Evolutionary conservation across 2,329 filamentous ascomycete species (phyloP), one percentile per base, ranked within the genome.

Genomic region (Cladosporium austrohemisphaericum): DNA sequence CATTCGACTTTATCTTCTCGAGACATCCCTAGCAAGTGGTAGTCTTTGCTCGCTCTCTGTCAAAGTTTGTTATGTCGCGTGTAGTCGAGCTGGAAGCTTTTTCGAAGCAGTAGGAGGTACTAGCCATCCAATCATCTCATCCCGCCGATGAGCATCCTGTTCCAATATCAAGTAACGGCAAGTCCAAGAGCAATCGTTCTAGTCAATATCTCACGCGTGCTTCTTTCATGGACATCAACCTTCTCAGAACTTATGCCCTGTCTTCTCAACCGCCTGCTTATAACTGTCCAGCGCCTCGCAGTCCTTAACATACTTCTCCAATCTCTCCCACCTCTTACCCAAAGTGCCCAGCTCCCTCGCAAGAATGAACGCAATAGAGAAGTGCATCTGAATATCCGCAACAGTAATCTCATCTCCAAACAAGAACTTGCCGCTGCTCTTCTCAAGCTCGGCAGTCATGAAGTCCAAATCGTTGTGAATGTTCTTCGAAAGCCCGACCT

Each of bases 311-410:
- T 69, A 73, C 59, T 60, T 58, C 37, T 65, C 59, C 18, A 67
- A 51, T 40, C 52, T 62, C 38, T 56, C 54, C 62, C 63, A 69
- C 47, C 60, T 61, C 52, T 60, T 67, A 0, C 65, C 67, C 31
- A 62, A 48, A 4, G 64, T 68, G 1, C 69, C 71, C 49, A 73
- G 50, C 45, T 66, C 57, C 35, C 64, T 65, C 16, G 50, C 57
- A 5, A 74, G 52, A 23, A 75, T 71, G 51, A 73, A 73, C 0
- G 65, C 56, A 5, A 65, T 59, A 4, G 62, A 66, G 40, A 75
- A 74, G 5, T 67, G 62, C 68, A 75, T 71, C 68, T 73, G 71
- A 33, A 68, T 66, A 60, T 76, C 73, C 28, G 71, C 73, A 5
- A 65, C 68, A 1, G 68, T 72, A 5, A 73, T 57, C 4, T 63